Evolutionary conservation across 352 stramenopile genomes (phyloP), one percentile per base, ranked within the genome.

Genomic region (Phytophthora sp.): DNA sequence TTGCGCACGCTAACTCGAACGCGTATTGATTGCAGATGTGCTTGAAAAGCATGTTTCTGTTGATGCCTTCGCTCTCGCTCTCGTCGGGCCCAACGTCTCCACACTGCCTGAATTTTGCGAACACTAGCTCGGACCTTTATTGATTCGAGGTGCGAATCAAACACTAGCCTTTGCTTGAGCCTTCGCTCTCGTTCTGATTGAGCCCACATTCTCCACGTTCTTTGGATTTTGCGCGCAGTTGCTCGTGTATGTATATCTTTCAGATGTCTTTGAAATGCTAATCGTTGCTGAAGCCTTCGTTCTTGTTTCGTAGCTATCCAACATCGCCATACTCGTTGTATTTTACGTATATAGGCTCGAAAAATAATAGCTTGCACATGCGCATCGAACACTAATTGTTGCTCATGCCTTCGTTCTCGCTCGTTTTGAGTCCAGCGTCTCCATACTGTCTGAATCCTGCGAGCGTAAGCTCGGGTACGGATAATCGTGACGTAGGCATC

Each of bases 271-370:
- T 43, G n/a, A 37, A 67, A 55, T 9, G 2, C 39, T 6, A 53
- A 5, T 6, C 55, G 46, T 21, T 51, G 55, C 15, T 41, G 39
- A 10, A 24, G 5, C 5, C 18, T 59, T 41, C 32, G 43, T 4
- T 32, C 38, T 34, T 43, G 41, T n/a, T 54, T 48, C 21, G 35
- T 46, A 27, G 41, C 38, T 0, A 49, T 37, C 65, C 65, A 78
- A 3, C 17, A 21, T 30, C 56, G 31, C 62, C 66, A 78, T 11
- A 37, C 45, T 4, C 30, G 5, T 39, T 81, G 72, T n/a, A 78
- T 57, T n/a, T 51, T 58, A 12, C 69, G 54, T 1, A 39, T 44
- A 17, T 49, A 59, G 3, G 53, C 23, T 21, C 45, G 53, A 42
- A 20, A 15, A 6, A 43, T 35, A 20, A 68, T 43, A 13, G 17